Evolutionary conservation across 2,329 filamentous ascomycete species (phyloP).

Genomic region (Exophiala mesophila): DNA sequence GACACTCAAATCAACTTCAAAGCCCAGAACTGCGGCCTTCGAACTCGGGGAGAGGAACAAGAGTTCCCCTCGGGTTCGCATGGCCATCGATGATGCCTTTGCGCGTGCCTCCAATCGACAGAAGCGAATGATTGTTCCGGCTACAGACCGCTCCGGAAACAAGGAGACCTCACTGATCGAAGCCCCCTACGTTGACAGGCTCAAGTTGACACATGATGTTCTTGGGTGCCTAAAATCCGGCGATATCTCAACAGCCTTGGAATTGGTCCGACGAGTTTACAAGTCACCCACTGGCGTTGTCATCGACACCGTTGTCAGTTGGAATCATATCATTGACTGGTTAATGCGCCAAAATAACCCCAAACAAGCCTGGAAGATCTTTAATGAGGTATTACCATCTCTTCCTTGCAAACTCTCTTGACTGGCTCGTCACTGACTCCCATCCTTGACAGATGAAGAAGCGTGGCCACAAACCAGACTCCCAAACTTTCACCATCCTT

Average conservation of each 20-base stretch:
- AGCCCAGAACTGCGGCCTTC: slow-evolving; percentile 7
- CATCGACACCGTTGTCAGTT: slow-evolving; percentile 66
- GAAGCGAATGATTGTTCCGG: slow-evolving; percentile 6
- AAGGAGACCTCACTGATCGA: no score
- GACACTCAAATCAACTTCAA: background rate
- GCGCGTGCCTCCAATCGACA: slow-evolving; percentile 22
- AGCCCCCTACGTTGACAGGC: slow-evolving; percentile 53
- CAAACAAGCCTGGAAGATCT: slow-evolving; percentile 68
- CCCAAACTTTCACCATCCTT: slow-evolving; percentile 77
- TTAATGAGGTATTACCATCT: slow-evolving; percentile 83
- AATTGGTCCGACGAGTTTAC: slow-evolving; percentile 52
- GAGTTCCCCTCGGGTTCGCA: background rate
- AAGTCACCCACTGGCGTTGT: slow-evolving; percentile 32
- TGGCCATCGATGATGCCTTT: slow-evolving; percentile 10
- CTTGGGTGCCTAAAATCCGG: slow-evolving; percentile 47
- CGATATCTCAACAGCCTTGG: slow-evolving; percentile 57
- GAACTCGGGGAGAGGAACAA: slow-evolving; percentile 4
- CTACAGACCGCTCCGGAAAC: slow-evolving; percentile 10
- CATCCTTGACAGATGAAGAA: slow-evolving; percentile 76
- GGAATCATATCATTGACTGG: slow-evolving; percentile 80
- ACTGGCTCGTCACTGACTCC: no score
- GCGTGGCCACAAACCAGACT: slow-evolving; percentile 71
- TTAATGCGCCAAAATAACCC: slow-evolving; percentile 58
- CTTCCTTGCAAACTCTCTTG: no score
- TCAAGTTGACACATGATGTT: slow-evolving; percentile 67